Percentiles rank a stretch among this genome's conserved stretches.
Conservation (phyloP, 306 rosid species). For the Ochetophila trinervis region DNA sequence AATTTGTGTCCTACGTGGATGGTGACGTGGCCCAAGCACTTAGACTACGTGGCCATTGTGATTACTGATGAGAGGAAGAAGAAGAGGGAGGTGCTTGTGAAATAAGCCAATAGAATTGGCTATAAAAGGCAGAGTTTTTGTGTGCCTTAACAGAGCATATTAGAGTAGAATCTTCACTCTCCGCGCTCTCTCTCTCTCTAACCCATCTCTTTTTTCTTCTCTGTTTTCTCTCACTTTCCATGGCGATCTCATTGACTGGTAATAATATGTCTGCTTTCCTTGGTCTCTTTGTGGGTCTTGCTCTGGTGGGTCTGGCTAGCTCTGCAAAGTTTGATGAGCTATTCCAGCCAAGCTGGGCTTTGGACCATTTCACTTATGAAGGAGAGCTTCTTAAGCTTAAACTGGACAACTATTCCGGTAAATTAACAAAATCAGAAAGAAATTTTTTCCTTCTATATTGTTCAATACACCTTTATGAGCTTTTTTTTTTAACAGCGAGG, state of each 20-base stretch:
- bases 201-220: background rate
- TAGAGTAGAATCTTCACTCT: slow-evolving; percentile 32
- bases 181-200: background rate
- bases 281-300: slow-evolving; percentile 33
- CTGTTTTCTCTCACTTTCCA: background rate
- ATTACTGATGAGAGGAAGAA: too few species aligned
- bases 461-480: too few species aligned
- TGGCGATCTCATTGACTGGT: slow-evolving; percentile 12
- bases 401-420: slow-evolving; percentile 82
- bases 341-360: slow-evolving; percentile 84
- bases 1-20: slow-evolving; percentile 45
- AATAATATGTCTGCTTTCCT: slow-evolving; percentile 25
- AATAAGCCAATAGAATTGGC: slow-evolving; percentile 40
- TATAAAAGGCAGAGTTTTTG: slow-evolving; percentile 33
- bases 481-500: too few species aligned
- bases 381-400: slow-evolving; percentile 77
- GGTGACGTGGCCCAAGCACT: slow-evolving; percentile 23
- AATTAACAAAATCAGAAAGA: background rate
- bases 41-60: slow-evolving; percentile 33
- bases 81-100: slow-evolving; percentile 24
- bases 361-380: slow-evolving; percentile 69
- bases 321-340: slow-evolving; percentile 75
- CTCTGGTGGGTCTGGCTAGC: slow-evolving; percentile 38
- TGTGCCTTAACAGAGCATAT: slow-evolving; percentile 18
- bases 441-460: background rate